phyloP scores from a whole-genome alignment of 2,329 filamentous ascomycete genomes.

The Onygena corvina region DNA sequence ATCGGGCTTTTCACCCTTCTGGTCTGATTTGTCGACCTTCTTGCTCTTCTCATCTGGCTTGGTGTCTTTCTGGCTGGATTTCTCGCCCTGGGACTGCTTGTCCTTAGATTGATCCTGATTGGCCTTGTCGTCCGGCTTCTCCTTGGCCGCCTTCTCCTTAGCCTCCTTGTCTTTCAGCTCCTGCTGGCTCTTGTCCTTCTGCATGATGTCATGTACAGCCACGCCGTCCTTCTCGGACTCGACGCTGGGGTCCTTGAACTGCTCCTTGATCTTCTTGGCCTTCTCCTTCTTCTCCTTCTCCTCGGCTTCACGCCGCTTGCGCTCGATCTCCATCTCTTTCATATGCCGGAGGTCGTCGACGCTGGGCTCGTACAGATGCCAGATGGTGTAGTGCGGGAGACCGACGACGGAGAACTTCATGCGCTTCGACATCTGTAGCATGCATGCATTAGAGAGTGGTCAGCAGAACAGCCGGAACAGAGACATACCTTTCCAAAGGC shows the following conservation, averaged over 20 bases:
- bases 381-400: constrained; percentile 94
- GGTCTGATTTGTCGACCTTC: not conserved
- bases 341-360: constrained; percentile 95
- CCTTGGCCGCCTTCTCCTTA: constrained; percentile 5
- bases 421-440: constrained; percentile 80
- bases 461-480: constrained; percentile 9
- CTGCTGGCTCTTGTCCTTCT: constrained; percentile 41
- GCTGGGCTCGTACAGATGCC: constrained; percentile 99
- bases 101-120: not conserved
- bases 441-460: not conserved
- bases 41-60: not conserved
- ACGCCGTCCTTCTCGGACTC: constrained; percentile 90
- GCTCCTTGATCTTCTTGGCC: constrained; percentile 64
- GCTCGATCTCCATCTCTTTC: constrained; percentile 94
- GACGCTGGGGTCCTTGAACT: constrained; percentile 61
- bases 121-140: constrained; percentile 1
- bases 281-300: constrained; percentile 62
- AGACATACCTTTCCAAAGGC: constrained; percentile 82
- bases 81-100: not conserved
- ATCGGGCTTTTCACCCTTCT: not conserved
- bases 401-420: constrained; percentile 95
- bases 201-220: constrained; percentile 55
- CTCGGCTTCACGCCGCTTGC: constrained; percentile 65
- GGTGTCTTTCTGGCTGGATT: not conserved
- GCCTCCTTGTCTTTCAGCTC: constrained; percentile 12